These are phyloP conservation scores for Nigrograna mackinnonii DNA, from an alignment of 2,329 filamentous ascomycete species.

Conservation along the genomic window DNA sequence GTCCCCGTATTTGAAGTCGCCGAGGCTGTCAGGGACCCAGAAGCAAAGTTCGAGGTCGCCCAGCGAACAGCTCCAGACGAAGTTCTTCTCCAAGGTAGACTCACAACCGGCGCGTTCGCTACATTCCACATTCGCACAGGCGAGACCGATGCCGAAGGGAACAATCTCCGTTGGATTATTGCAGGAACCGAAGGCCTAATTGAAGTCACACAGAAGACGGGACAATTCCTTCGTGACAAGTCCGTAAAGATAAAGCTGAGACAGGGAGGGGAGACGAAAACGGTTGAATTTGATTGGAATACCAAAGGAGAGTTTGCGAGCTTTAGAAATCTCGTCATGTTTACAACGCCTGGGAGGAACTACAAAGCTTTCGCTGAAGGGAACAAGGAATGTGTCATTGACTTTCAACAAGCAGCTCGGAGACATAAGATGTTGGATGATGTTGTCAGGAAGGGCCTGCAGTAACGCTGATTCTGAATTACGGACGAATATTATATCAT, in stretches of 20 bases:
- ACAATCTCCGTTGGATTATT: conserved; percentile 53
- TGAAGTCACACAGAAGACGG: conserved; percentile 25
- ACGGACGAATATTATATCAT: no score
- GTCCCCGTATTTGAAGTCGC: conserved; percentile 30
- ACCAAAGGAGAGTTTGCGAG: conserved; percentile 9
- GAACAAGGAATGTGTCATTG: conserved; percentile 1
- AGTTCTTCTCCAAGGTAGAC: conserved; percentile 41
- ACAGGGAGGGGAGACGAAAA: conserved; percentile 44
- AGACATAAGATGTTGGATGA: conserved; percentile 18
- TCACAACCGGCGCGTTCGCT: conserved; percentile 46
- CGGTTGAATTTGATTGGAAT: conserved; percentile 50
- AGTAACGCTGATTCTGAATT: no score
- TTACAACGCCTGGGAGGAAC: conserved; percentile 51
- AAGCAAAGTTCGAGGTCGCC: conserved; percentile 26
- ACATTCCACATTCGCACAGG: conserved; percentile 47
- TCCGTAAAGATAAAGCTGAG: conserved; percentile 55
- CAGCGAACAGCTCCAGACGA: conserved; percentile 50
- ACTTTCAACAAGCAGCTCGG: conserved; percentile 16
- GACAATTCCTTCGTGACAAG: conserved; percentile 31
- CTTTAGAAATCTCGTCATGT: conserved; percentile 53
- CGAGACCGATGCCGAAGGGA: conserved; percentile 49
- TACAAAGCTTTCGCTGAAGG: conserved; percentile 56
- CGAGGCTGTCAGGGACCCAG: conserved; percentile 17
- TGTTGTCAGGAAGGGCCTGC: conserved; percentile 11
- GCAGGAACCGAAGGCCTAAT: conserved; percentile 46